Conservation (phyloP, 345 rosid species). For the Schrenkiella parvula region DNA sequence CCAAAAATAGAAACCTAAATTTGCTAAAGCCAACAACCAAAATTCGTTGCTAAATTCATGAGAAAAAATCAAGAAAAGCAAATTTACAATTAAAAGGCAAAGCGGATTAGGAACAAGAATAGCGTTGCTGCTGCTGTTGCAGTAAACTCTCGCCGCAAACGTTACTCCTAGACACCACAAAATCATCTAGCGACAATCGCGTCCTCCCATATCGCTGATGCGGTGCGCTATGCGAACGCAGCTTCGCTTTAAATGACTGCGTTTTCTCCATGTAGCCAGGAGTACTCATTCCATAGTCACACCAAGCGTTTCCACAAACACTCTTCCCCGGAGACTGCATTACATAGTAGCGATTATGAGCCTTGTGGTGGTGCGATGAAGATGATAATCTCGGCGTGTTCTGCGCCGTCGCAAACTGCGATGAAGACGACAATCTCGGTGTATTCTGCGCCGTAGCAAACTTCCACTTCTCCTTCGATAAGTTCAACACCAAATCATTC, state of each 20-base stretch:
- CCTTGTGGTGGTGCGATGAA: background rate
- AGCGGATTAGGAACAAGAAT: constrained; percentile 34
- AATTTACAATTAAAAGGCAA: constrained; percentile 6
- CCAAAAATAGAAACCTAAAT: background rate
- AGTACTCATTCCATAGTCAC: constrained; percentile 31
- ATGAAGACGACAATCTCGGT: constrained; percentile 48
- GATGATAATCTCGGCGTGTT: constrained; percentile 59
- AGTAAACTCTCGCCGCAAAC: constrained; percentile 45
- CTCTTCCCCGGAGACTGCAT: constrained; percentile 45
- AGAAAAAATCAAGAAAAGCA: background rate
- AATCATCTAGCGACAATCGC: constrained; percentile 54
- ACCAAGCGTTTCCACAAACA: constrained; percentile 41
- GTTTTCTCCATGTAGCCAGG: constrained; percentile 88
- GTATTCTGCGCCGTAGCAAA: constrained; percentile 56
- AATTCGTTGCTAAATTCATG: background rate
- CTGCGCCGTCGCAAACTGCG: constrained; percentile 46
- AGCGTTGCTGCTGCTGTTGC: constrained; percentile 19
- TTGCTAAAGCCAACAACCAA: background rate
- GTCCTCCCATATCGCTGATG: constrained; percentile 67
- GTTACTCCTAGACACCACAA: constrained; percentile 56
- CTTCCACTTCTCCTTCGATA: constrained; percentile 44
- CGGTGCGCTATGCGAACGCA: constrained; percentile 68
- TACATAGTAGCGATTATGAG: constrained; percentile 13
- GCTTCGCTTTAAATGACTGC: constrained; percentile 68
- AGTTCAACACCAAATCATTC: constrained; percentile 46